phyloP scores from a whole-genome alignment of 306 rosid genomes.

The Vigna nakashimae region DNA sequence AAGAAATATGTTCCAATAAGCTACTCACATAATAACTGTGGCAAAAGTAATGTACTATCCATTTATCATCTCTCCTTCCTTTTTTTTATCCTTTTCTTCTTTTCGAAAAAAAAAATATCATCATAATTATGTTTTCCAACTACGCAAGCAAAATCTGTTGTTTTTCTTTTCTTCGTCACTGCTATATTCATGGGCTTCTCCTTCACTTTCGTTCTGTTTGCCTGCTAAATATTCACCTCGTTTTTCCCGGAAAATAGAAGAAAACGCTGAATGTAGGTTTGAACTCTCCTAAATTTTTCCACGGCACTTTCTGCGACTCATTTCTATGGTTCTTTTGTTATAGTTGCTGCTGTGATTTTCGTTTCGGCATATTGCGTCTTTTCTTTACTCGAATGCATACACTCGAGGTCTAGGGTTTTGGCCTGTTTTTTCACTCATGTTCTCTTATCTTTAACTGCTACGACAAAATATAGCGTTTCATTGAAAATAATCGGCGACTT shows the following conservation, averaged over 20 bases:
- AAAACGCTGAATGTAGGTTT: conserved; percentile 50
- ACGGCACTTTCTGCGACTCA: conserved; percentile 4
- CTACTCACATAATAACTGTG: conserved; percentile 27
- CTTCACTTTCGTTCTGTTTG: conserved; percentile 38
- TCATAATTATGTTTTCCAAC: conserved; percentile 47
- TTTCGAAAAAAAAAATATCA: background rate
- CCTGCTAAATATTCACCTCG: conserved; percentile 50
- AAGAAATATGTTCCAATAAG: background rate
- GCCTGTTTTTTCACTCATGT: background rate
- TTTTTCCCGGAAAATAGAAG: conserved; percentile 50
- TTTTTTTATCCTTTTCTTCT: background rate
- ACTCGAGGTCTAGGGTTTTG: conserved; percentile 53
- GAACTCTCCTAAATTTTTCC: conserved; percentile 24
- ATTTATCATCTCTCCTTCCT: background rate
- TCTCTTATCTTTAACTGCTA: background rate
- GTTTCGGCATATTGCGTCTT: conserved; percentile 19
- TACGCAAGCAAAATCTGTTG: conserved; percentile 54
- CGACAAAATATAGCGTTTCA: conserved; percentile 12
- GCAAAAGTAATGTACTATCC: background rate
- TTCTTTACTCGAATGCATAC: background rate
- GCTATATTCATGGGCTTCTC: conserved; percentile 20
- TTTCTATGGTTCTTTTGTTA: background rate
- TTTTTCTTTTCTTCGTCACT: conserved; percentile 1
- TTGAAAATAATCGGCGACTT: background rate
- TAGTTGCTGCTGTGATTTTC: conserved; percentile 17